Evolutionary conservation across 495 filamentous ascomycete species (phyloP).

Genomic region (Xylaria nigripes): DNA sequence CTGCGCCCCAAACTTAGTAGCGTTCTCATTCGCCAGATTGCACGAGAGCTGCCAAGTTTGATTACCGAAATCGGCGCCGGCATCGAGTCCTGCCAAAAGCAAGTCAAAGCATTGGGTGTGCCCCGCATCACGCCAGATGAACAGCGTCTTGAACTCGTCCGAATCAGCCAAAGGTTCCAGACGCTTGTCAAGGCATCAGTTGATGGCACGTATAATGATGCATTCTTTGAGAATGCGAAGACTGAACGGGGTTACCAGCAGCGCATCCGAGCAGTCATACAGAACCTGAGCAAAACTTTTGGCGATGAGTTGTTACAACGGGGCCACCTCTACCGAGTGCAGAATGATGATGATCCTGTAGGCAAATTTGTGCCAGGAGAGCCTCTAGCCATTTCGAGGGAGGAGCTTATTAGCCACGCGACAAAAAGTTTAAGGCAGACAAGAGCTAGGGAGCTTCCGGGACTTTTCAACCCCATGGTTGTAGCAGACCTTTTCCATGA

Average conservation of each 20-base stretch:
- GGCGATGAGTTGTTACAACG: slow-evolving; percentile 34
- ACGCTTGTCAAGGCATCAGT: slow-evolving; percentile 37
- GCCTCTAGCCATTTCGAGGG: slow-evolving; percentile 16
- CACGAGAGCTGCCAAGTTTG: slow-evolving; percentile 48
- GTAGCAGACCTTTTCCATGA: slow-evolving; percentile 44
- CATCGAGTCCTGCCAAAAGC: slow-evolving; percentile 22
- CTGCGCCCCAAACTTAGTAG: slow-evolving; percentile 48
- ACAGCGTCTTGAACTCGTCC: slow-evolving; percentile 45
- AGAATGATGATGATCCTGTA: not conserved
- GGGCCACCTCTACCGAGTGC: slow-evolving; percentile 33
- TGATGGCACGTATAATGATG: slow-evolving; percentile 49
- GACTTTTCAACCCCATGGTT: slow-evolving; percentile 44
- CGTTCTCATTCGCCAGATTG: slow-evolving; percentile 50
- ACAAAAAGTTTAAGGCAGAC: slow-evolving; percentile 24
- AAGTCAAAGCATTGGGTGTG: slow-evolving; percentile 43
- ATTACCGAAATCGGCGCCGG: slow-evolving; percentile 48
- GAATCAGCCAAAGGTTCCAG: slow-evolving; percentile 45
- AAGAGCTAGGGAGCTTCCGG: slow-evolving; percentile 42
- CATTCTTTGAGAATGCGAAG: slow-evolving; percentile 45
- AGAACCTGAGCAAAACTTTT: slow-evolving; percentile 49
- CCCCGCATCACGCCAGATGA: slow-evolving; percentile 31
- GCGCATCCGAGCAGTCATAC: slow-evolving; percentile 53
- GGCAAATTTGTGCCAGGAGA: not conserved
- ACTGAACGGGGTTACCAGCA: slow-evolving; percentile 31
- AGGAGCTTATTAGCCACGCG: slow-evolving; percentile 36